A percentile compares a stretch with the other conserved stretches of the same genome.
Evolutionary conservation across 352 stramenopile genomes (phyloP).

Genomic region (Phytopythium sindhum): DNA sequence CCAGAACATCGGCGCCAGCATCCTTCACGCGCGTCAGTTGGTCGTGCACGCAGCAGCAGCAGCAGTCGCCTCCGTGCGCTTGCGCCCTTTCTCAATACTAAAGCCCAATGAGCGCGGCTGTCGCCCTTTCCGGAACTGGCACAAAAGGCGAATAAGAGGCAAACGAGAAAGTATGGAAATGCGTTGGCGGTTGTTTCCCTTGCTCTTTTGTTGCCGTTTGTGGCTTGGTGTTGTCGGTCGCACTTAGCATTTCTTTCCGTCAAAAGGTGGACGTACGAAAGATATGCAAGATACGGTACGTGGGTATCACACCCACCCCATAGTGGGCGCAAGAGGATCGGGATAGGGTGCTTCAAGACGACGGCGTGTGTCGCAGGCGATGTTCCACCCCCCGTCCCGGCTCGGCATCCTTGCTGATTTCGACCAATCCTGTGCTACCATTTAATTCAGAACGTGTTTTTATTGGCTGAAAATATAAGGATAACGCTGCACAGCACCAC

Average conservation of each 20-base stretch:
- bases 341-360: not conserved
- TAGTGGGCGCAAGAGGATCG: not conserved
- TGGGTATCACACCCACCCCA: not conserved
- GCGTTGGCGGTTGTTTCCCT: no score
- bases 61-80: no score
- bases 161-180: no score
- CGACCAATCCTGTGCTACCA: not conserved
- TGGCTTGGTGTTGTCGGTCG: not conserved
- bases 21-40: not conserved
- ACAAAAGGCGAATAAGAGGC: no score
- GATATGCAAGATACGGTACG: not conserved
- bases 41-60: no score
- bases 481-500: not conserved
- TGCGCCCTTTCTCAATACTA: not conserved
- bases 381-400: not conserved
- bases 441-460: not conserved
- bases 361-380: not conserved
- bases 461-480: constrained; percentile 11
- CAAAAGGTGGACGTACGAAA: not conserved
- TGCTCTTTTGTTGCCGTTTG: not conserved
- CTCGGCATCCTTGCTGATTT: not conserved
- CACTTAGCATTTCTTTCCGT: not conserved
- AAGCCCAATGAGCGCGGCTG: no score
- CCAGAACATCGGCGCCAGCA: constrained; percentile 25
- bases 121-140: no score